These are phyloP conservation scores for Smallanthus sonchifolius DNA, from an alignment of 129 eudicot species.

Conservation along the genomic window DNA sequence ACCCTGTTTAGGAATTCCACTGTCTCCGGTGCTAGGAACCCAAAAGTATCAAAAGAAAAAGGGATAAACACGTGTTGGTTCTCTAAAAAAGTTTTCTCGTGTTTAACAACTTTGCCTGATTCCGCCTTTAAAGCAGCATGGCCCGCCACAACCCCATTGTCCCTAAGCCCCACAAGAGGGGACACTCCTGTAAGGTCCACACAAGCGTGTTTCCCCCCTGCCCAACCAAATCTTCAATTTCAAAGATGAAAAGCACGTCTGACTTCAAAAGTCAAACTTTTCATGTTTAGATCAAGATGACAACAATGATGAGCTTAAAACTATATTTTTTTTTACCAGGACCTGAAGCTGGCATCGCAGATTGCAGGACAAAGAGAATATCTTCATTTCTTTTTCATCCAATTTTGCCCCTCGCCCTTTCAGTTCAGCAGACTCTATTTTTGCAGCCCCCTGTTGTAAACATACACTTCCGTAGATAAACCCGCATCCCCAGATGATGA, in stretches of 20 bases:
- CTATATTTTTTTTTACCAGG: conserved; percentile 40
- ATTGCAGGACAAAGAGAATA: conserved; percentile 70
- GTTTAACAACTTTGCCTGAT: too few relatives aligned
- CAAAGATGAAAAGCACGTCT: not conserved
- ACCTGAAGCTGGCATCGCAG: conserved; percentile 79
- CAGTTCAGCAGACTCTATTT: conserved; percentile 83
- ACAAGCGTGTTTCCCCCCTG: too few relatives aligned
- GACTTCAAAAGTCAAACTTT: conserved; percentile 21
- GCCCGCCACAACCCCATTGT: too few relatives aligned
- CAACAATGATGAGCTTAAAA: not conserved
- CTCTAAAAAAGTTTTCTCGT: too few relatives aligned
- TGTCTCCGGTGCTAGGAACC: too few relatives aligned
- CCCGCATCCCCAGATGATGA: not conserved
- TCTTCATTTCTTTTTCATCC: conserved; percentile 95
- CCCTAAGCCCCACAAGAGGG: too few relatives aligned
- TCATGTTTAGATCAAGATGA: not conserved
- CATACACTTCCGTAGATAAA: conserved; percentile 83
- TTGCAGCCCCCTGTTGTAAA: conserved; percentile 84
- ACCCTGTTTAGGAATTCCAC: too few relatives aligned
- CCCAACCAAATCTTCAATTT: not conserved
- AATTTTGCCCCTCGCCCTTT: conserved; percentile 76
- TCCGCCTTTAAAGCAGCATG: too few relatives aligned
- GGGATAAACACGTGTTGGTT: too few relatives aligned
- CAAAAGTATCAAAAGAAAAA: too few relatives aligned
- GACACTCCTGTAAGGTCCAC: too few relatives aligned